Evolutionary conservation across 371 early-diverging fungal genomes (phyloP).

Genomic region (Apophysomyces variabilis): DNA sequence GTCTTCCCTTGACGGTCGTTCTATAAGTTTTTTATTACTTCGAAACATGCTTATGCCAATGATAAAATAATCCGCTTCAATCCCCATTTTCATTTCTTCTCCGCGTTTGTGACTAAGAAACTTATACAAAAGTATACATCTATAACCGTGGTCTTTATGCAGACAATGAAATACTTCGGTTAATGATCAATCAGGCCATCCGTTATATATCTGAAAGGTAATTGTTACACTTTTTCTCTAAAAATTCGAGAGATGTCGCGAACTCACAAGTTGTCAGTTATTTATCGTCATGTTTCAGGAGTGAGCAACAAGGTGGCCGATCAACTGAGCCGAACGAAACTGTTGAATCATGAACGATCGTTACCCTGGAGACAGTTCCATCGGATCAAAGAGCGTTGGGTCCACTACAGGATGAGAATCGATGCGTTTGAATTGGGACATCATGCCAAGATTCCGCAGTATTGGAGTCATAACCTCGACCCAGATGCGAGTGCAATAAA

Average conservation of each 20-base stretch:
- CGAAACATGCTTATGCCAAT: too few species aligned
- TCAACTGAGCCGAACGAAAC: slow-evolving; percentile 13
- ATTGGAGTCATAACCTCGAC: slow-evolving; percentile 26
- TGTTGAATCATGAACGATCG: slow-evolving; percentile 15
- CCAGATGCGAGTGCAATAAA: slow-evolving; percentile 29
- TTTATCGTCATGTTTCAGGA: slow-evolving; percentile 26
- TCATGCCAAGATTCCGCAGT: slow-evolving; percentile 20
- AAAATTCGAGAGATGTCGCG: not conserved
- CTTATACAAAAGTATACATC: too few species aligned
- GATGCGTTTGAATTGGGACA: slow-evolving; percentile 36
- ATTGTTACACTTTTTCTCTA: too few species aligned
- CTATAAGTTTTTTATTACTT: too few species aligned
- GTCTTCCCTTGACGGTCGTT: too few species aligned
- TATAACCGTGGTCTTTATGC: too few species aligned
- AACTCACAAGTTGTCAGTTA: slow-evolving; percentile 6
- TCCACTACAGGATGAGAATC: slow-evolving; percentile 15
- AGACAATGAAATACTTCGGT: too few species aligned
- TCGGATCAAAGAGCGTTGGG: slow-evolving; percentile 6
- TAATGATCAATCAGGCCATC: too few species aligned
- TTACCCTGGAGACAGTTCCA: slow-evolving; percentile 15
- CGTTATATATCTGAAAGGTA: too few species aligned
- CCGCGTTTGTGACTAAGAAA: too few species aligned
- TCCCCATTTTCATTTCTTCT: too few species aligned
- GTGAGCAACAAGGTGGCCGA: slow-evolving; percentile 21
- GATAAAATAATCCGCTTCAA: too few species aligned